Conservation (phyloP, 1,284 basidiomycete species). For the Pascua guehoae region DNA sequence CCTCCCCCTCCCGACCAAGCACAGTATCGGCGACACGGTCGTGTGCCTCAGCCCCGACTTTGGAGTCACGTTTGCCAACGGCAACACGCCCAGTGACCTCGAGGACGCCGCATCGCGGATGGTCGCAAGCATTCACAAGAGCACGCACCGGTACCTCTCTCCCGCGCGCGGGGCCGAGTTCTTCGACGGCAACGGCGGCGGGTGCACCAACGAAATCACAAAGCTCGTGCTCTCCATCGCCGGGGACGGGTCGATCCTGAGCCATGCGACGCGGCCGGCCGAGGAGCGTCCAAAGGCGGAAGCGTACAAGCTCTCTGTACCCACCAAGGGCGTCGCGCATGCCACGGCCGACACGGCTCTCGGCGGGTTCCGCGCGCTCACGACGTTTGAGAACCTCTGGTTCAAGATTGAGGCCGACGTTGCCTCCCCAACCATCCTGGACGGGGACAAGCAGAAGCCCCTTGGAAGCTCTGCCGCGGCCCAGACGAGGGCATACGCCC, state of each 20-base stretch:
- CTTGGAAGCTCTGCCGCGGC: too few species aligned
- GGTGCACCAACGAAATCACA: background rate
- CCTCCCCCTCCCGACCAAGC: slow-evolving; percentile 50
- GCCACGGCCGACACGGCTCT: background rate
- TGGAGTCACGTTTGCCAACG: background rate
- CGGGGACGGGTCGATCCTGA: background rate
- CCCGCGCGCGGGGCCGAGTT: slow-evolving; percentile 23
- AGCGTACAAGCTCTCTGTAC: slow-evolving; percentile 6
- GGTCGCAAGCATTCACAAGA: background rate
- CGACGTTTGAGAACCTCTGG: slow-evolving; percentile 72
- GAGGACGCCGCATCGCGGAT: background rate
- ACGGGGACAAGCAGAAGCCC: too few species aligned
- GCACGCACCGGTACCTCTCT: slow-evolving; percentile 18
- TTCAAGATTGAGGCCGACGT: slow-evolving; percentile 22
- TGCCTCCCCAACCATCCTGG: too few species aligned
- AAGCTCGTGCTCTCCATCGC: background rate
- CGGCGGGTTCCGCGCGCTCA: slow-evolving; percentile 65
- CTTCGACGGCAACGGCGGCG: slow-evolving; percentile 1
- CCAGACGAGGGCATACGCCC: slow-evolving; percentile 15
- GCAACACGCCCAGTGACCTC: background rate
- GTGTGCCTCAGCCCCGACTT: slow-evolving; percentile 36
- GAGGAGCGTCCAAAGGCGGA: slow-evolving; percentile 17
- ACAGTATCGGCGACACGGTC: slow-evolving; percentile 55
- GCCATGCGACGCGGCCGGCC: background rate
- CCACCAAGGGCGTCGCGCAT: background rate